Base-by-base conservation (phyloP, 352 stramenopile species). In the Thalassiosira delicatula region DNA sequence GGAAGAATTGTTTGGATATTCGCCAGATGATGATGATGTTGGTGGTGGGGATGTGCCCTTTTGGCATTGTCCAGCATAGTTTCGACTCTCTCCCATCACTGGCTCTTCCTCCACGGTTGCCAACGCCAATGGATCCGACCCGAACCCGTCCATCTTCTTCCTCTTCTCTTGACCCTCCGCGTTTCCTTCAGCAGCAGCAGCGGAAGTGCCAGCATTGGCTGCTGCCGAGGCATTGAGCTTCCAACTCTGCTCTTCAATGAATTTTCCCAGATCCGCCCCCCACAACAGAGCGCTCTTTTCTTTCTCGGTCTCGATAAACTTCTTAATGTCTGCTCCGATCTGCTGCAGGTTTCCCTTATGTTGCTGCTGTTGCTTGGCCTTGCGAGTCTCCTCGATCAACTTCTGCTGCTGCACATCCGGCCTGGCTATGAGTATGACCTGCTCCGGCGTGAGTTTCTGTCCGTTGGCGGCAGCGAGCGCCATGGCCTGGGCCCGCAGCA, bases 391-490 rank as follows among this genome's bases (percentile, higher is more conserved):
- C 71, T 81, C 71, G 27, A 81, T 85, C 61, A 81, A 29, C 44
- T 80, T 82, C 37, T 81, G 76, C 27, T 79, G 70, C 44, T 81
- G 67, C 21, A 79, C 74, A 61, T 81, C 83, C 40, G 69, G 67
- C 29, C 70, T 44, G 5, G 83, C 76, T n/a, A 92, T 75, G 42
- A 88, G 30, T 27, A 79, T 46, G 32, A 92, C 68, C 68, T 93
- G 81, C 46, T 87, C 76, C 2, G 79, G 74, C 19, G 84, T 88
- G 65, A 91, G 76, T 67, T 85, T 83, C 23, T 81, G 84, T 73
- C 90, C 90, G 51, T 87, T 85, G 49, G 83, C 65, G 65, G 90
- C 86, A 0, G 86, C 88, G 23, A 91, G 12, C 17, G 86, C 84
- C 84, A 93, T 90, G 51, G 84, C 82, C 49, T 88, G 84, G 49